These are phyloP conservation scores for Cyanodermella asteris DNA, from an alignment of 2,329 filamentous ascomycete genomes.

Conservation along the genomic window DNA sequence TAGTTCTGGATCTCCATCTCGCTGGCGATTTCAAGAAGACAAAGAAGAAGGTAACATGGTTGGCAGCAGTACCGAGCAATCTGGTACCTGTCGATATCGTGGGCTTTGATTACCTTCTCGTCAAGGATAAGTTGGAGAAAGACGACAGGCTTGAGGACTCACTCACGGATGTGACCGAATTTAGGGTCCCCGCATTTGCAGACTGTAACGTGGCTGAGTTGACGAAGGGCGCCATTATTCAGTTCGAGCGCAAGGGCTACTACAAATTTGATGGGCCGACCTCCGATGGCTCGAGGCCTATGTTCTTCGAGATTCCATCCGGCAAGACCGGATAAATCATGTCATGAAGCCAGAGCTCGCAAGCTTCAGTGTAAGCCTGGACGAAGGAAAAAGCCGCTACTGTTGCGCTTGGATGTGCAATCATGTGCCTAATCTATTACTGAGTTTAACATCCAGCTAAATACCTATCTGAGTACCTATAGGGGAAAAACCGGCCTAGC, in stretches of 20 bases:
- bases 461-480: too few relatives aligned
- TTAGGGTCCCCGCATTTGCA: constrained; percentile 46
- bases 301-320: constrained; percentile 11
- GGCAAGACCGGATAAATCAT: constrained; percentile 8
- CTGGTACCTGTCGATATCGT: constrained; percentile 55
- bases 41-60: constrained; percentile 78
- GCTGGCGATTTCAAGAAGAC: constrained; percentile 75
- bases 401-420: too few relatives aligned
- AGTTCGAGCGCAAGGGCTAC: constrained; percentile 72
- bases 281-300: constrained; percentile 6
- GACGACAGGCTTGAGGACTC: constrained; percentile 62
- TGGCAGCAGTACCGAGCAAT: constrained; percentile 47
- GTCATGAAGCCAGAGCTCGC: neutral
- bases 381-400: too few relatives aligned
- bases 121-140: constrained; percentile 67
- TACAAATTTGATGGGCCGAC: constrained; percentile 47
- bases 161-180: constrained; percentile 48
- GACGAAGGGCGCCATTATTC: constrained; percentile 66
- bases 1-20: constrained; percentile 48
- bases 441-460: too few relatives aligned
- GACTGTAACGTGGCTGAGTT: constrained; percentile 54
- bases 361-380: neutral
- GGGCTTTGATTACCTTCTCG: constrained; percentile 70
- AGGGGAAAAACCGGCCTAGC: too few relatives aligned
- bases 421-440: too few relatives aligned